These are phyloP conservation scores for Elymus sibiricus DNA, from an alignment of 176 grass and related monocot species.

Conservation along the genomic window DNA sequence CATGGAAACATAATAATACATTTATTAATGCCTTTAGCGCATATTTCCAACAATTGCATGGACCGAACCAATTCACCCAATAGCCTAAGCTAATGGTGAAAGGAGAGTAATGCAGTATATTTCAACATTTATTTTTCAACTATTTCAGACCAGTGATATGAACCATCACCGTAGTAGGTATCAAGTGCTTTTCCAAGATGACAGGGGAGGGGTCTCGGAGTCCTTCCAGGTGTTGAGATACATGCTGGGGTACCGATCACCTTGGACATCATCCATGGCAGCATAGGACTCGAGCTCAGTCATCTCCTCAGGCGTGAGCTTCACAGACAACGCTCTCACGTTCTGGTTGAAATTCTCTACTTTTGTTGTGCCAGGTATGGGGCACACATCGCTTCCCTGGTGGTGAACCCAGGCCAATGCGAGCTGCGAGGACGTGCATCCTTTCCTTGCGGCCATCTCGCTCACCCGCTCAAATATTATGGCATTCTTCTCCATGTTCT, in stretches of 20 bases:
- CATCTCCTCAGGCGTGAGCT: slow-evolving; percentile 49
- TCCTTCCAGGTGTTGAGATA: no score
- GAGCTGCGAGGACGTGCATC: slow-evolving; percentile 48
- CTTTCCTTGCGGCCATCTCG: slow-evolving; percentile 42
- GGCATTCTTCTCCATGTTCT: background rate
- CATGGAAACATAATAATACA: no score
- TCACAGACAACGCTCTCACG: slow-evolving; percentile 40
- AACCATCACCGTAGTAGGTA: no score
- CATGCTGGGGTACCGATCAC: background rate
- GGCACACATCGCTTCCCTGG: slow-evolving; percentile 60
- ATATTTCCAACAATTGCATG: no score
- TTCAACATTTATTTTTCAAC: no score
- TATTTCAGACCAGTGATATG: no score
- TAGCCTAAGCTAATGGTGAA: no score
- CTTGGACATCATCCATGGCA: slow-evolving; percentile 14
- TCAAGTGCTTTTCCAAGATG: no score
- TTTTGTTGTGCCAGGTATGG: slow-evolving; percentile 70
- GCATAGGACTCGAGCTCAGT: slow-evolving; percentile 44
- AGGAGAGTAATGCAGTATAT: no score
- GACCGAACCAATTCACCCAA: no score
- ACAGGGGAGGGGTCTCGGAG: no score
- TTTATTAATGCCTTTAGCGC: no score
- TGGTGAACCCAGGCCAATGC: slow-evolving; percentile 63
- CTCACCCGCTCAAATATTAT: slow-evolving; percentile 44
- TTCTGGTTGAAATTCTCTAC: slow-evolving; percentile 59